Conservation (phyloP, 306 rosid genomes). For the barrel medic (Medicago truncatula) region DNA sequence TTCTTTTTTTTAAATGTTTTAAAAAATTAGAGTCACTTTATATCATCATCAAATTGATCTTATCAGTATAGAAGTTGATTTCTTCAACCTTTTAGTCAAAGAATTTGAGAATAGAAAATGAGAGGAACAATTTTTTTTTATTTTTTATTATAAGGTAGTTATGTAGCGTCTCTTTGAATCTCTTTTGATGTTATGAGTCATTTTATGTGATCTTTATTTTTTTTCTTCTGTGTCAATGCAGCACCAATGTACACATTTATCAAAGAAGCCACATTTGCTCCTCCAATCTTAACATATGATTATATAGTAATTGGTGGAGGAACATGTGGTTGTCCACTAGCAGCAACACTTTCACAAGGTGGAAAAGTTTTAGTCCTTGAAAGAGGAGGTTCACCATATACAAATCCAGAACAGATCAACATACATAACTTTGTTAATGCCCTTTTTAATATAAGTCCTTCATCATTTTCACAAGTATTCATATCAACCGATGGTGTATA, state of each 20-base stretch:
- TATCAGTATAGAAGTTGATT: not conserved
- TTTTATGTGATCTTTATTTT: not conserved
- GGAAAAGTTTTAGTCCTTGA: constrained; percentile 67
- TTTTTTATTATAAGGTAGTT: not conserved
- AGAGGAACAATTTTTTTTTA: not conserved
- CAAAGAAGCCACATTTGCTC: constrained; percentile 63
- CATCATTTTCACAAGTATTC: constrained; percentile 70
- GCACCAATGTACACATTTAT: constrained; percentile 52
- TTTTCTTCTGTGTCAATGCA: constrained; percentile 35
- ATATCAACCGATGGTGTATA: constrained; percentile 65
- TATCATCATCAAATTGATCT: not conserved
- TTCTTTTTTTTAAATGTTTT: constrained; percentile 20
- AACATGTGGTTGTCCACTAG: constrained; percentile 80
- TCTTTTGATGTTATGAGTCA: not conserved
- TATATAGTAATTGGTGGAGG: constrained; percentile 87
- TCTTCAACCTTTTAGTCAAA: not conserved
- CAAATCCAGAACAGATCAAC: constrained; percentile 53
- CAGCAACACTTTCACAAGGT: constrained; percentile 74
- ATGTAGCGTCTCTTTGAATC: constrained; percentile 19
- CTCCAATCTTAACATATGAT: constrained; percentile 50
- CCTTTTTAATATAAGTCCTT: constrained; percentile 55
- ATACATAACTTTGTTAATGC: constrained; percentile 44
- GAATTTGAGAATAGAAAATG: constrained; percentile 16
- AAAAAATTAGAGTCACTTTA: not conserved
- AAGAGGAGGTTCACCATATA: constrained; percentile 80